phyloP scores from a whole-genome alignment of 306 rosid genomes.

The Lathyrus tuberosus region DNA sequence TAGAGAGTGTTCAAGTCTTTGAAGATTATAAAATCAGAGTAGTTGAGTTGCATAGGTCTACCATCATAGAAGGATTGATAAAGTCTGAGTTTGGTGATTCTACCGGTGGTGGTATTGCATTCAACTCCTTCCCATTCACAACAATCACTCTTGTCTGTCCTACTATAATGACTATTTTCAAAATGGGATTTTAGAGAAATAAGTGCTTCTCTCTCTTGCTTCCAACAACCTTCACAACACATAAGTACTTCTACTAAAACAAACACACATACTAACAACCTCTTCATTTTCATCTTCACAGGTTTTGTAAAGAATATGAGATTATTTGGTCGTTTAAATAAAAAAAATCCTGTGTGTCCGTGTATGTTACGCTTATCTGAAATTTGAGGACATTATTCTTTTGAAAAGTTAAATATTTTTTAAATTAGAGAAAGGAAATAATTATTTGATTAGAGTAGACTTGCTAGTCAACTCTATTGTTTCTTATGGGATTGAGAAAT shows the following conservation, averaged over 20 bases:
- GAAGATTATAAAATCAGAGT: conserved; percentile 21
- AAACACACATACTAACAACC: not conserved
- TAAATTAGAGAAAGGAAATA: too few relatives aligned
- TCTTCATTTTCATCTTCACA: too few relatives aligned
- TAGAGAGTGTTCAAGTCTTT: conserved; percentile 19
- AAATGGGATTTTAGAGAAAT: not conserved
- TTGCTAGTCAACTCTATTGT: too few relatives aligned
- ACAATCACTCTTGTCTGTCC: not conserved
- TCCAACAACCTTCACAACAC: conserved; percentile 34
- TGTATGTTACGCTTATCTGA: too few relatives aligned
- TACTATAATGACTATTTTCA: not conserved
- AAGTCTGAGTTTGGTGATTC: conserved; percentile 14
- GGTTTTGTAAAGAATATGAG: not conserved
- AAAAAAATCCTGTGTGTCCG: too few relatives aligned
- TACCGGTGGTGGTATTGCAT: conserved; percentile 16
- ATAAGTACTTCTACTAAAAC: not conserved
- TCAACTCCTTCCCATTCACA: conserved; percentile 27
- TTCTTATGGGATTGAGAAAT: too few relatives aligned
- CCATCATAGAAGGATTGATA: too few relatives aligned
- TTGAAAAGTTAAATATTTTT: too few relatives aligned
- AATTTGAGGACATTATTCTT: too few relatives aligned
- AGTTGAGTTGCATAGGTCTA: not conserved
- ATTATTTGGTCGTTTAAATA: too few relatives aligned
- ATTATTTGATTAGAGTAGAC: too few relatives aligned
- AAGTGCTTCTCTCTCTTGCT: conserved; percentile 32